These are phyloP conservation scores for Datisca glomerata DNA, from an alignment of 306 rosid species.

Conservation along the genomic window DNA sequence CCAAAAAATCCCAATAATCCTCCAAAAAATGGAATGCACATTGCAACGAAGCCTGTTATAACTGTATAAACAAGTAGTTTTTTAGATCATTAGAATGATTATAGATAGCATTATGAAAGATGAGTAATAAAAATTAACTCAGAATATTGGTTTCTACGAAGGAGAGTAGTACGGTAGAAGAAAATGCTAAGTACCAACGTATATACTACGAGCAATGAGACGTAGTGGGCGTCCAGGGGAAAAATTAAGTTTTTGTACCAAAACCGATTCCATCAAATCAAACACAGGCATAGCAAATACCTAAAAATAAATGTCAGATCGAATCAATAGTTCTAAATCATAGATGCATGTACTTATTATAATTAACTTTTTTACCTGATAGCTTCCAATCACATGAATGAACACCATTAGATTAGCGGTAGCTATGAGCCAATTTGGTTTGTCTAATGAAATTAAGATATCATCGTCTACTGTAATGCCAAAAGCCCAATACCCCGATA, in stretches of 20 bases:
- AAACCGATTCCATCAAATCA: conserved; percentile 32
- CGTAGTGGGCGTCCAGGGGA: conserved; percentile 32
- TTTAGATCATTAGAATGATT: background rate
- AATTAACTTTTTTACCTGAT: too few species aligned
- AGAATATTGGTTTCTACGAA: too few species aligned
- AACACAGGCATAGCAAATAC: conserved; percentile 59
- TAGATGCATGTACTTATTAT: too few species aligned
- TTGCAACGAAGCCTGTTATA: conserved; percentile 25
- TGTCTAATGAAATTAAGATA: conserved; percentile 42
- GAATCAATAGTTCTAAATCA: background rate
- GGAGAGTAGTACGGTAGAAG: too few species aligned
- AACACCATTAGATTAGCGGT: conserved; percentile 56
- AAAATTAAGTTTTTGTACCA: conserved; percentile 18
- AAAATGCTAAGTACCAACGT: conserved; percentile 23
- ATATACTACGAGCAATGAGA: conserved; percentile 17
- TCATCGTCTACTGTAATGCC: conserved; percentile 49
- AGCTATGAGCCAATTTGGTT: conserved; percentile 47
- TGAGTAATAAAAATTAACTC: background rate
- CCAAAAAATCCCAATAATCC: conserved; percentile 67
- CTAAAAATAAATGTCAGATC: conserved; percentile 6
- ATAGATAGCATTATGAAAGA: background rate
- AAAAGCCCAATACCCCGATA: conserved; percentile 58
- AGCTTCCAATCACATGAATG: conserved; percentile 57
- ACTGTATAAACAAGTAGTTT: conserved; percentile 12
- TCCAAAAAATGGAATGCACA: conserved; percentile 67